Evolutionary conservation across 441 rosid genomes (phyloP).

Genomic region (Monsonia emarginata): DNA sequence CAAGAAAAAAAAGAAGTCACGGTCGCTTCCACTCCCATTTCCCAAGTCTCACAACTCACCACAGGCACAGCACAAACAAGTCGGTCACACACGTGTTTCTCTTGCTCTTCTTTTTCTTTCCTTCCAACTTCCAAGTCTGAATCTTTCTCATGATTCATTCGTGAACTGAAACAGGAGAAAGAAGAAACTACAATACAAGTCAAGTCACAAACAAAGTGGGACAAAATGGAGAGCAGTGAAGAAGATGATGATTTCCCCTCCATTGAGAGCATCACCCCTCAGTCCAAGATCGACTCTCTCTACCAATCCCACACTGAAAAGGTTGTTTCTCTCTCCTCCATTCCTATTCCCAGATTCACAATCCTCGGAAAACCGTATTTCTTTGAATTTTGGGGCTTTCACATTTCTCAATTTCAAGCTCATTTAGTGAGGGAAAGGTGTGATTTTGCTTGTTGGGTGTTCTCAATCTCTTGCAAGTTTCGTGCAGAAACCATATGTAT

Average conservation of each 20-base stretch:
- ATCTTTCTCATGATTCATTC: not conserved
- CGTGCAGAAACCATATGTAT: not conserved
- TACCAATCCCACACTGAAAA: conserved; percentile 76
- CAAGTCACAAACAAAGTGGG: not conserved
- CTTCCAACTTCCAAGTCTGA: not conserved
- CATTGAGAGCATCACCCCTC: conserved; percentile 65
- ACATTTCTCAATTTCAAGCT: not conserved
- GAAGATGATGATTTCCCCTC: conserved; percentile 90
- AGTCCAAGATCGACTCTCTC: conserved; percentile 72
- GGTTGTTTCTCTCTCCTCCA: conserved; percentile 28
- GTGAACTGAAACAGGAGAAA: not conserved
- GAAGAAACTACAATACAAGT: too few relatives aligned
- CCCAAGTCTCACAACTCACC: not conserved
- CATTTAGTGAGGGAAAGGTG: not conserved
- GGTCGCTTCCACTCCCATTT: too few relatives aligned
- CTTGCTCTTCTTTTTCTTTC: not conserved
- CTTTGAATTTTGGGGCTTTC: not conserved
- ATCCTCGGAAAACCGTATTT: not conserved
- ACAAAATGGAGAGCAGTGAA: conserved; percentile 80
- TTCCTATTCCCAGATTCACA: not conserved
- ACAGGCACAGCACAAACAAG: not conserved
- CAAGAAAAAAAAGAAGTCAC: too few relatives aligned
- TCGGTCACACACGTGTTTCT: not conserved
- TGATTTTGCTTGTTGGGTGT: conserved; percentile 5
- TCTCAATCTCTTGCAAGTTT: not conserved